A percentile compares a stretch with the other conserved stretches of the same genome.
Conservation (phyloP, 2,329 filamentous ascomycete species). For the Ophiostoma perfectum region DNA sequence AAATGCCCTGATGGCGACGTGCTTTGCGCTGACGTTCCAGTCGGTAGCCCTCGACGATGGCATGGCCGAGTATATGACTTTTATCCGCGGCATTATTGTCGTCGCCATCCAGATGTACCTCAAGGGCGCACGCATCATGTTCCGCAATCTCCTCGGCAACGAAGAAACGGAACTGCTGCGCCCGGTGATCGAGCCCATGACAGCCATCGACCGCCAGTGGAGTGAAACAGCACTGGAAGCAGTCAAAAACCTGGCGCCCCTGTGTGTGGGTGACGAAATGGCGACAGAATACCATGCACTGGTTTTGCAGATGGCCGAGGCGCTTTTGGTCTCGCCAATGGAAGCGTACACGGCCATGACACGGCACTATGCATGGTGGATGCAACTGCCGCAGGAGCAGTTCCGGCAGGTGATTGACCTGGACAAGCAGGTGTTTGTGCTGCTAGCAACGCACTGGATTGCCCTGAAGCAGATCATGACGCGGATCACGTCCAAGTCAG, state of each 20-base stretch:
- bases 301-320: conserved; percentile 44
- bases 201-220: conserved; percentile 39
- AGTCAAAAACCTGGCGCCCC: conserved; percentile 39
- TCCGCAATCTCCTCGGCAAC: conserved; percentile 42
- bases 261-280: conserved; percentile 39
- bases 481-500: conserved; percentile 37
- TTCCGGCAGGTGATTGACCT: conserved; percentile 49
- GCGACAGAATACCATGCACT: conserved; percentile 44
- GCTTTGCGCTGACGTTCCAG: conserved; percentile 55
- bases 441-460: conserved; percentile 52
- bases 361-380: conserved; percentile 53
- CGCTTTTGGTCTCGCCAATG: conserved; percentile 49
- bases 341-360: conserved; percentile 50
- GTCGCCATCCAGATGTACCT: conserved; percentile 53
- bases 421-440: conserved; percentile 41
- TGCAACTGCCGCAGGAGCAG: conserved; percentile 48
- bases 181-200: conserved; percentile 43
- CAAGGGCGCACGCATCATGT: conserved; percentile 47
- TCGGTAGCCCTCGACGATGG: conserved; percentile 54
- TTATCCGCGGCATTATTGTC: conserved; percentile 53
- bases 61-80: conserved; percentile 56
- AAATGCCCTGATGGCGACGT: conserved; percentile 55
- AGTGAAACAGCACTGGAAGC: conserved; percentile 43
- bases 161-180: conserved; percentile 39
- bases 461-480: conserved; percentile 51